Evolutionary conservation across 2,329 filamentous ascomycete genomes (phyloP).

Genomic region (Fusarium floridanum): DNA sequence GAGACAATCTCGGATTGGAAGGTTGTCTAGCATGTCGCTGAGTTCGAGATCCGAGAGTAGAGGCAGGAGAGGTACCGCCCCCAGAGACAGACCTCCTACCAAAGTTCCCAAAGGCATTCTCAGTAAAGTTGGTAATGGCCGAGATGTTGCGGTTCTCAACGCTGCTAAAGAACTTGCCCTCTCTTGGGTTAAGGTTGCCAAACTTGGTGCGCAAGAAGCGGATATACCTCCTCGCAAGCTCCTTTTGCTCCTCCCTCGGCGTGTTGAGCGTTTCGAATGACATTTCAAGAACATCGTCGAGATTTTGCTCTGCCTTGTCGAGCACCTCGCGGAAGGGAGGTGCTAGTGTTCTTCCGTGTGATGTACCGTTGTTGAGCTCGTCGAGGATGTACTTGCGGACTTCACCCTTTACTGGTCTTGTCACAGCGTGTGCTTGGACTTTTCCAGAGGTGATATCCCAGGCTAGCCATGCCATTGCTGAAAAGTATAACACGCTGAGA

Average conservation of each 20-base stretch:
- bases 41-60: not conserved
- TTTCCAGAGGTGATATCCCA: not conserved
- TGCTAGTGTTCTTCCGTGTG: not conserved
- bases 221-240: not conserved
- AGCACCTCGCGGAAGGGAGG: not conserved
- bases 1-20: not conserved
- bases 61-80: not conserved
- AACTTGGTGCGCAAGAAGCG: constrained; percentile 1
- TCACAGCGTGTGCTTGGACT: not conserved
- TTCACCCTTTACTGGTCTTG: not conserved
- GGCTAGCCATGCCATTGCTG: constrained; percentile 5
- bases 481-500: constrained; percentile 4
- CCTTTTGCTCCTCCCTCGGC: not conserved
- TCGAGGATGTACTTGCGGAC: constrained; percentile 6
- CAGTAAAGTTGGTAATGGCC: not conserved
- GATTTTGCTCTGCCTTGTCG: not conserved
- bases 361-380: not conserved
- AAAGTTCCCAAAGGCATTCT: not conserved
- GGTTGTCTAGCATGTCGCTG: not conserved
- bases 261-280: not conserved
- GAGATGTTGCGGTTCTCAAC: constrained; percentile 3
- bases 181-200: not conserved
- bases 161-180: not conserved
- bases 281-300: not conserved
- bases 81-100: not conserved